Evolutionary conservation across 371 early-diverging fungal genomes (phyloP).

Genomic region (Nematocida displodere): DNA sequence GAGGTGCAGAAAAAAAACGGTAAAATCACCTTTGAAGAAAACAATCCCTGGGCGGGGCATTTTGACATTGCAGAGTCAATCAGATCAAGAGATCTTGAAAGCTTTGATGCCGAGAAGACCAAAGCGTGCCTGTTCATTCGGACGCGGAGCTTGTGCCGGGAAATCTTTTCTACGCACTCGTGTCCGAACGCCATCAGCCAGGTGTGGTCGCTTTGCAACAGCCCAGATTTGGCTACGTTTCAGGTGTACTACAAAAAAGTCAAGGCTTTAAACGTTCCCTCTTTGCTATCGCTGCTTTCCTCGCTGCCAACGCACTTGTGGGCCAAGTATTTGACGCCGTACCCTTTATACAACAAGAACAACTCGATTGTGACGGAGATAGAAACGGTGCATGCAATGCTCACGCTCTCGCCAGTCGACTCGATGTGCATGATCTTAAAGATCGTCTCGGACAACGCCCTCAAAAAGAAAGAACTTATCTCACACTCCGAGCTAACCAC

Average conservation of each 20-base stretch:
- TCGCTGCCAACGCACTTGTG: constrained; percentile 42
- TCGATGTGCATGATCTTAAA: constrained; percentile 56
- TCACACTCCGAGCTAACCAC: constrained; percentile 37
- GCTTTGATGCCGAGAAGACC: neutral
- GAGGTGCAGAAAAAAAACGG: constrained; percentile 28
- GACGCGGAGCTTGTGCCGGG: constrained; percentile 55
- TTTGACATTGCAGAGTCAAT: constrained; percentile 50
- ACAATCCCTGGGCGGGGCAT: constrained; percentile 25
- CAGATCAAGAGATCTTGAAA: constrained; percentile 12
- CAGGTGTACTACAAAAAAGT: constrained; percentile 48
- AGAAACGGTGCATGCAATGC: constrained; percentile 25
- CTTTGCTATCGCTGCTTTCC: constrained; percentile 38
- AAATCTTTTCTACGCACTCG: constrained; percentile 30
- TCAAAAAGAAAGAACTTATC: constrained; percentile 43
- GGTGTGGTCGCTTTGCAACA: constrained; percentile 60
- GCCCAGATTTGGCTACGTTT: constrained; percentile 45
- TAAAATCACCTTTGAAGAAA: neutral
- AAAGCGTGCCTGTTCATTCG: constrained; percentile 58
- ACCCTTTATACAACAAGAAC: constrained; percentile 45
- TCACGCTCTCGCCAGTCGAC: constrained; percentile 54
- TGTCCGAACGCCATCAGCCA: constrained; percentile 37
- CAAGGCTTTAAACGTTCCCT: constrained; percentile 42
- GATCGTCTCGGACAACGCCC: constrained; percentile 37
- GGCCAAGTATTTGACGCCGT: constrained; percentile 42
- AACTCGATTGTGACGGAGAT: constrained; percentile 23